phyloP scores from a whole-genome alignment of 164 flowering plant genomes.

The Chloranthus sessilifolius region DNA sequence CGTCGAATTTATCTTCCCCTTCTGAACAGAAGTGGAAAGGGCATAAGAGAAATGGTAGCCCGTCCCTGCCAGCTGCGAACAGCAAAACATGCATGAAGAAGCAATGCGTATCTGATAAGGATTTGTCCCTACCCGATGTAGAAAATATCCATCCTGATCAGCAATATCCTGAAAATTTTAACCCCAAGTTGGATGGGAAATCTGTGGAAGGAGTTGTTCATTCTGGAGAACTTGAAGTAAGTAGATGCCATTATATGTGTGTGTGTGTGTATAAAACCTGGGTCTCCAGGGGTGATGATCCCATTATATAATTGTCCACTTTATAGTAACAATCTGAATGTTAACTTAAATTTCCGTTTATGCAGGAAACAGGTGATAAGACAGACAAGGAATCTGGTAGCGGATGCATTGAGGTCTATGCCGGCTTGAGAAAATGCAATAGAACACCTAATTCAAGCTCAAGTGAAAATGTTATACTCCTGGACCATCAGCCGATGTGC shows the following conservation, averaged over 20 bases:
- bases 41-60: constrained; percentile 47
- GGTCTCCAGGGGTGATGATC: no score
- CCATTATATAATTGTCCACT: neutral
- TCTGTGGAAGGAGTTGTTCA: constrained; percentile 12
- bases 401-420: constrained; percentile 19
- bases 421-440: constrained; percentile 54
- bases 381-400: constrained; percentile 2
- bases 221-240: constrained; percentile 27
- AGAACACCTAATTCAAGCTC: constrained; percentile 14
- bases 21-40: constrained; percentile 25
- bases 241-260: no score
- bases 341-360: constrained; percentile 1
- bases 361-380: constrained; percentile 28
- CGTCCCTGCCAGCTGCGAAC: constrained; percentile 30
- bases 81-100: constrained; percentile 36
- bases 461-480: constrained; percentile 39
- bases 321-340: neutral
- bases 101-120: constrained; percentile 18
- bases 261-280: no score
- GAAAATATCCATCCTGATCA: constrained; percentile 11
- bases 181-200: constrained; percentile 15
- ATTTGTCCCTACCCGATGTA: constrained; percentile 17
- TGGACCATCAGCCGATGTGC: constrained; percentile 17
- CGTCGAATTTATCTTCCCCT: constrained; percentile 25
- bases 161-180: constrained; percentile 19